These are phyloP conservation scores for Hypoxylon sp. DNA, from an alignment of 2,329 filamentous ascomycete species.

Conservation along the genomic window DNA sequence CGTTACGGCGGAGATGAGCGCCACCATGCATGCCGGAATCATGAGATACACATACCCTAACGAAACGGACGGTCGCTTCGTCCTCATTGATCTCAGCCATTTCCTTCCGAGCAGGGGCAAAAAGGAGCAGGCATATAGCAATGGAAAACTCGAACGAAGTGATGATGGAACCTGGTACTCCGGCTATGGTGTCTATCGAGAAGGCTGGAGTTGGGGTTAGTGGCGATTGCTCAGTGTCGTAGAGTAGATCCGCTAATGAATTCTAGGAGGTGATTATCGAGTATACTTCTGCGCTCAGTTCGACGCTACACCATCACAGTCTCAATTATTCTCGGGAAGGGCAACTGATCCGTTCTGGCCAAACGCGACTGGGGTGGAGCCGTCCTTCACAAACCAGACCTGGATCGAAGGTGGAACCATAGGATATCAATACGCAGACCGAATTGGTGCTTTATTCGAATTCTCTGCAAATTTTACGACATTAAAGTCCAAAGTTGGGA, in stretches of 20 bases:
- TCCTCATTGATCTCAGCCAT: slow-evolving; percentile 66
- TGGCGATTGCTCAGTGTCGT: not conserved
- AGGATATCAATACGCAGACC: slow-evolving; percentile 66
- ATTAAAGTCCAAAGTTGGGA: slow-evolving; percentile 65
- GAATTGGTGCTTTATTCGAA: slow-evolving; percentile 66
- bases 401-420: slow-evolving; percentile 66
- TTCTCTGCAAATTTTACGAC: slow-evolving; percentile 57
- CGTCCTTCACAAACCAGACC: slow-evolving; percentile 66
- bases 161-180: slow-evolving; percentile 59
- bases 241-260: slow-evolving; percentile 9
- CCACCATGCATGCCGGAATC: slow-evolving; percentile 65
- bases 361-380: slow-evolving; percentile 51
- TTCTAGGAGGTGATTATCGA: slow-evolving; percentile 58
- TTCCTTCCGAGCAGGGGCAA: slow-evolving; percentile 60
- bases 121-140: slow-evolving; percentile 60
- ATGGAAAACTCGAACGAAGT: slow-evolving; percentile 58
- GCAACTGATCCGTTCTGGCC: slow-evolving; percentile 63
- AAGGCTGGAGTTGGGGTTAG: slow-evolving; percentile 60
- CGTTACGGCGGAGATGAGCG: slow-evolving; percentile 65
- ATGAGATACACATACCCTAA: slow-evolving; percentile 67
- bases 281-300: slow-evolving; percentile 63
- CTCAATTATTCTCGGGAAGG: slow-evolving; percentile 59
- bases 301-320: slow-evolving; percentile 54
- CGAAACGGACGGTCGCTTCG: slow-evolving; percentile 56
- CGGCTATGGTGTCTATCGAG: slow-evolving; percentile 64